Evolutionary conservation across 164 flowering plant species (phyloP).

Genomic region (Chloranthus sessilifolius): DNA sequence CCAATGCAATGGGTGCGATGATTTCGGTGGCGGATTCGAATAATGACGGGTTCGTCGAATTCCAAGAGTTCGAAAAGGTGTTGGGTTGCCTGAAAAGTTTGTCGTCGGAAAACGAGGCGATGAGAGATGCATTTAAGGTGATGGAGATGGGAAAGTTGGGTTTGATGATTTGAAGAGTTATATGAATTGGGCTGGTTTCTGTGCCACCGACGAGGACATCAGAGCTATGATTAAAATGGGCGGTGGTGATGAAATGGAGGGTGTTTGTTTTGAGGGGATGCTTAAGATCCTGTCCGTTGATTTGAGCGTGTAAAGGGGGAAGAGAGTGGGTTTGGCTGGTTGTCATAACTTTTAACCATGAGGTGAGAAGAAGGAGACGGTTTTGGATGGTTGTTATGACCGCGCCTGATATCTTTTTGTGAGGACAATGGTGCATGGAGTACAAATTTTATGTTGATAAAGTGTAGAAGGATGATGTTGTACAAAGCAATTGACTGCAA

Average conservation of each 20-base stretch:
- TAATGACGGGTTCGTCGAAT: conserved; percentile 69
- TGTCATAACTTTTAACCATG: too few species aligned
- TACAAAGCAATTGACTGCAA: too few species aligned
- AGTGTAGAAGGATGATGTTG: too few species aligned
- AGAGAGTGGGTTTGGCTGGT: too few species aligned
- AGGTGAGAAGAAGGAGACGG: too few species aligned
- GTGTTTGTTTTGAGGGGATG: conserved; percentile 53
- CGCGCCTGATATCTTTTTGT: too few species aligned
- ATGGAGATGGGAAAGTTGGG: conserved; percentile 86
- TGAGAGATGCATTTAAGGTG: conserved; percentile 52
- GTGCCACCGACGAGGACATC: conserved; percentile 57
- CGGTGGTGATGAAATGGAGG: conserved; percentile 49
- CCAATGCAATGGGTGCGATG: conserved; percentile 66
- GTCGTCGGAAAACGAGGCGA: conserved; percentile 19
- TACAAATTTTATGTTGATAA: too few species aligned
- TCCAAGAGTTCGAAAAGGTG: conserved; percentile 72
- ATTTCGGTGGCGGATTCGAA: conserved; percentile 67
- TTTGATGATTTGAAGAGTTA: conserved; percentile 55
- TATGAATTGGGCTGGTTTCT: conserved; percentile 54
- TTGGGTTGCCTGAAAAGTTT: conserved; percentile 15
- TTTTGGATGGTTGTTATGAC: too few species aligned
- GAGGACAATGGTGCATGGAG: too few species aligned
- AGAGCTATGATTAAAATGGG: conserved; percentile 63
- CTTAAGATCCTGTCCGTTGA: conserved; percentile 54
- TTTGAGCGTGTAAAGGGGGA: too few species aligned